Conservation (phyloP, 208 protist species). For the Leptomonas pyrrhocoris region DNA sequence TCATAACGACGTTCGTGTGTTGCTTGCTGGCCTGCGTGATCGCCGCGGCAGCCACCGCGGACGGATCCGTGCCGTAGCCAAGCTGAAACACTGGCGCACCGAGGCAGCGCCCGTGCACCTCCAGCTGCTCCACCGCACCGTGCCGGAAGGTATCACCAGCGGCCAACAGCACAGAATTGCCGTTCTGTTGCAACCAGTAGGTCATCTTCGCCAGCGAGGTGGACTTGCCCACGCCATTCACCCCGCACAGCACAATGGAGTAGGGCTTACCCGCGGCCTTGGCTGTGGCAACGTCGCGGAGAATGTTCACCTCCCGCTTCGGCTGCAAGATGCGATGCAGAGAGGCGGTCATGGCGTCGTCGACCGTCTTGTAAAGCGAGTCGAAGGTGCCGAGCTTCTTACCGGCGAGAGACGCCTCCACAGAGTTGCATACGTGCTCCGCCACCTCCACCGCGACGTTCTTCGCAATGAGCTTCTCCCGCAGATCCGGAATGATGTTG, state of each 20-base stretch:
- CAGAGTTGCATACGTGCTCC: conserved; percentile 95
- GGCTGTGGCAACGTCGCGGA: conserved; percentile 87
- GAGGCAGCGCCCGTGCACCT: conserved; percentile 94
- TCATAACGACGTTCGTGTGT: conserved; percentile 96
- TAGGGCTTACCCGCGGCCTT: conserved; percentile 91
- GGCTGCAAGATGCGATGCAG: conserved; percentile 97
- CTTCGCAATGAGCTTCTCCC: conserved; percentile 96
- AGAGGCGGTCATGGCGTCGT: conserved; percentile 84
- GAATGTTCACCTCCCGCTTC: conserved; percentile 95
- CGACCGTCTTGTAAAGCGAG: conserved; percentile 80
- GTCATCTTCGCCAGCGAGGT: conserved; percentile 98
- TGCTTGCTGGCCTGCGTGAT: conserved; percentile 89
- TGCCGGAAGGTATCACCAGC: conserved; percentile 99
- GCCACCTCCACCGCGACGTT: conserved; percentile 98
- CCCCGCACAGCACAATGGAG: conserved; percentile 97
- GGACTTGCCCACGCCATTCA: conserved; percentile 99
- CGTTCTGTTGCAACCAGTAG: conserved; percentile 96
- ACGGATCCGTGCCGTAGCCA: conserved; percentile 97
- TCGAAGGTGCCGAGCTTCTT: conserved; percentile 94
- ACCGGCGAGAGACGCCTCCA: conserved; percentile 90
- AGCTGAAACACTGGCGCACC: conserved; percentile 95
- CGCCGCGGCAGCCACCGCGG: conserved; percentile 92
- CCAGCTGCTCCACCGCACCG: conserved; percentile 99
- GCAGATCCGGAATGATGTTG: conserved; percentile 90
- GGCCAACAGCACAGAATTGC: conserved; percentile 93